Evolutionary conservation across 495 filamentous ascomycete species (phyloP), one percentile per base, ranked within the genome.

Genomic region (Letharia lupina): DNA sequence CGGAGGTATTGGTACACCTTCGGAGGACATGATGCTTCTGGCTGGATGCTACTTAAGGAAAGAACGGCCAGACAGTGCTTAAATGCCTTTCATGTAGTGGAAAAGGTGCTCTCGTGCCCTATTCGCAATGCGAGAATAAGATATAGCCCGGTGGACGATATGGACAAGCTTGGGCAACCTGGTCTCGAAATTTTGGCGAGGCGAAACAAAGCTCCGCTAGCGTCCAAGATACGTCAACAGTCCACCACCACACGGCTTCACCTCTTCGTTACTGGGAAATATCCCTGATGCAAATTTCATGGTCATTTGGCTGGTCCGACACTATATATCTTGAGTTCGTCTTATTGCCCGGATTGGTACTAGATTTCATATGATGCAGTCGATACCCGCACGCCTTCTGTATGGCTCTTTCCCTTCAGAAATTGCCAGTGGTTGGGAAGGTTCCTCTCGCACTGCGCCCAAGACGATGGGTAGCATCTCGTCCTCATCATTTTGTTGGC

Each of bases 21-120:
- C 48, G 23, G 66, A 62, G 59, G 72, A 73, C 72, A 73, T 73
- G 31, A 28, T 66, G 69, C 66, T 60, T 59, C 31, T 31, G 20
- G 12, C 35, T 50, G 52, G 41, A 48, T 41, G 18, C n/a, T 28
- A 42, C 28, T 16, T 15, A 35, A 23, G 42, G 42, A 39, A 44
- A 39, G 3, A 13, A 56, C 31, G 33, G 20, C 56, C 39, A 50
- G 56, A 16, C 23, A 45, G 31, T 60, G 28, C 31, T 50, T 50
- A 39, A 12, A 39, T 37, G 54, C 16, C 15, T 18, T 33, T 50
- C 56, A 47, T 65, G 39, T 28, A 61, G 48, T n/a, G 35, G 31
- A 2, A 44, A 31, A n/a, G 6, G 4, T 39, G 15, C n/a, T n/a
- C 13, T 52, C 37, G 37, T 39, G 48, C 16, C 54, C 28, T 40